phyloP scores from a whole-genome alignment of 2,329 filamentous ascomycete species.

The Neoarthrinium moseri region DNA sequence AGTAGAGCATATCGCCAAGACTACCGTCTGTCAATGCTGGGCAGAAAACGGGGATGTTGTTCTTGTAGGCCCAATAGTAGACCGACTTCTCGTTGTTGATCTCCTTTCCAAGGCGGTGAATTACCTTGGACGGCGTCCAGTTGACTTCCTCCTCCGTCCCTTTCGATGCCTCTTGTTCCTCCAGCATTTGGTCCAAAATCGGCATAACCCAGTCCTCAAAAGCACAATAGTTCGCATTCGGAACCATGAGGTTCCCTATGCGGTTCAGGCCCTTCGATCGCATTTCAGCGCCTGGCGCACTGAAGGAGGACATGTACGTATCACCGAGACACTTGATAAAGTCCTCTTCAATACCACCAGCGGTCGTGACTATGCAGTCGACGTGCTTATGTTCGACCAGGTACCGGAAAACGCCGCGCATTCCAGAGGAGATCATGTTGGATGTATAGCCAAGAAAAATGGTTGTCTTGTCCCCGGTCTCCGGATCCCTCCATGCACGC shows the following conservation, averaged over 20 bases:
- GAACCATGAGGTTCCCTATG: slow-evolving; percentile 93
- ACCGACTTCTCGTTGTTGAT: slow-evolving; percentile 91
- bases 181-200: slow-evolving; percentile 90
- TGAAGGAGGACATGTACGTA: slow-evolving; percentile 90
- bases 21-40: slow-evolving; percentile 94
- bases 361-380: slow-evolving; percentile 90
- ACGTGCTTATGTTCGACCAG: slow-evolving; percentile 91
- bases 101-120: slow-evolving; percentile 84
- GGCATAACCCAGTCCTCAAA: slow-evolving; percentile 98
- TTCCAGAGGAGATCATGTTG: slow-evolving; percentile 93
- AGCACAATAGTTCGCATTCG: slow-evolving; percentile 94
- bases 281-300: slow-evolving; percentile 71
- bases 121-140: slow-evolving; percentile 95
- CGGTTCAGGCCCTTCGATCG: slow-evolving; percentile 87
- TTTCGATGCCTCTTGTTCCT: slow-evolving; percentile 83
- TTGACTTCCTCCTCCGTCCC: slow-evolving; percentile 64
- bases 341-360: slow-evolving; percentile 94
- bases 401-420: slow-evolving; percentile 88
- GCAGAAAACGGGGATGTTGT: slow-evolving; percentile 95
- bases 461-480: slow-evolving; percentile 77
- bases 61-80: slow-evolving; percentile 97
- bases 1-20: slow-evolving; percentile 96
- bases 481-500: slow-evolving; percentile 80
- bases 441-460: slow-evolving; percentile 98
- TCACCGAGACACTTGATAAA: slow-evolving; percentile 96